These are phyloP conservation scores for Iodosphaeria phyllophila DNA, from an alignment of 2,329 filamentous ascomycete genomes.

Conservation along the genomic window DNA sequence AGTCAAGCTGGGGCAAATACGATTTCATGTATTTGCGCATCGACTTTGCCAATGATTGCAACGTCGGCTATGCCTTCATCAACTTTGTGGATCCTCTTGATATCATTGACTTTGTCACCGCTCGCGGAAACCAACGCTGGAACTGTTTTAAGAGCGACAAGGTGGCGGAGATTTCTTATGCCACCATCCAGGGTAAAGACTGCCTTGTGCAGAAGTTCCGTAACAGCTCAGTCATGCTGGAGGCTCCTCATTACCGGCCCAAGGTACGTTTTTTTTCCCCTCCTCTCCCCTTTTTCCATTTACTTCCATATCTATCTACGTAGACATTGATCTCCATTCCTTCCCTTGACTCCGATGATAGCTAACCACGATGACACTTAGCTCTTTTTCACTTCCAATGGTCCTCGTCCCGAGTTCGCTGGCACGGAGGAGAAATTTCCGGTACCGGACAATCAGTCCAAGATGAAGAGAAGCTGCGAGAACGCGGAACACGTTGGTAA, in stretches of 20 bases:
- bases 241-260: slow-evolving; percentile 63
- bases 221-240: slow-evolving; percentile 90
- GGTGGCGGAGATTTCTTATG: slow-evolving; percentile 79
- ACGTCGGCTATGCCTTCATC: slow-evolving; percentile 93
- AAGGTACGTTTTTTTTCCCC: slow-evolving; percentile 44
- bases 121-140: slow-evolving; percentile 56
- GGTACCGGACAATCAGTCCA: slow-evolving; percentile 63
- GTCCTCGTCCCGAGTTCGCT: slow-evolving; percentile 28
- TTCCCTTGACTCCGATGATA: no score
- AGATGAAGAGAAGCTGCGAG: slow-evolving; percentile 73
- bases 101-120: slow-evolving; percentile 56
- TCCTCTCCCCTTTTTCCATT: no score
- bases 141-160: slow-evolving; percentile 71
- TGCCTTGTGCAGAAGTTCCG: slow-evolving; percentile 88
- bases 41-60: slow-evolving; percentile 69
- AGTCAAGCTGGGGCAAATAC: slow-evolving; percentile 63
- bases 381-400: slow-evolving; percentile 33
- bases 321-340: no score
- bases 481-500: slow-evolving; percentile 70
- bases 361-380: slow-evolving; percentile 15
- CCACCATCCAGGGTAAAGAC: slow-evolving; percentile 86
- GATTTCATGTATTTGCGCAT: slow-evolving; percentile 94
- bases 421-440: slow-evolving; percentile 64
- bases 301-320: no score
- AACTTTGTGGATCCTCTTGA: slow-evolving; percentile 71